Evolutionary conservation across 1,284 basidiomycete genomes (phyloP).

Genomic region (Boletus hoseneyae): DNA sequence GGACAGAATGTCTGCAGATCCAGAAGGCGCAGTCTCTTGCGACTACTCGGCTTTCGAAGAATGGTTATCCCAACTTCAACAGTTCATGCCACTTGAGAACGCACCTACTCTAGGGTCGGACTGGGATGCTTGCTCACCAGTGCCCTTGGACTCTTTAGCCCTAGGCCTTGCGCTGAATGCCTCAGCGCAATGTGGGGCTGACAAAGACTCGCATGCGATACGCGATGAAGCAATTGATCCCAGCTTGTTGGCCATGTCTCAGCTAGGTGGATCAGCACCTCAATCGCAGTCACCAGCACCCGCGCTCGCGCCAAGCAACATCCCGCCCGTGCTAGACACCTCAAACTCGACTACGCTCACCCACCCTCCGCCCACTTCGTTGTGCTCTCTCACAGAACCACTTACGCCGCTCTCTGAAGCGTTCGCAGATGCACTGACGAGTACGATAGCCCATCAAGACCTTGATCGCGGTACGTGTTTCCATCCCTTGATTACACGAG

Average conservation of each 20-base stretch:
- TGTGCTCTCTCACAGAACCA: slow-evolving; percentile 36
- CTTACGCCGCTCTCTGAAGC: slow-evolving; percentile 29
- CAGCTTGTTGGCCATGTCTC: slow-evolving; percentile 31
- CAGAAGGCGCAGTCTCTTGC: slow-evolving; percentile 5
- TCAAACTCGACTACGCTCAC: slow-evolving; percentile 27
- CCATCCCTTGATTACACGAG: neutral
- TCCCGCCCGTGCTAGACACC: slow-evolving; percentile 4
- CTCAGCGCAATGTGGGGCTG: neutral
- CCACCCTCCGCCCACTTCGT: slow-evolving; percentile 37
- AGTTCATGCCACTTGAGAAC: slow-evolving; percentile 32
- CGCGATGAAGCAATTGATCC: slow-evolving; percentile 37
- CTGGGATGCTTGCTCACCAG: neutral
- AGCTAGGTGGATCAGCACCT: slow-evolving; percentile 3
- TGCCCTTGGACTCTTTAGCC: slow-evolving; percentile 1
- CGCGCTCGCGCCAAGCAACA: neutral
- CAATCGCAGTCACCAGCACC: slow-evolving; percentile 3
- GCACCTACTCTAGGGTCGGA: slow-evolving; percentile 15
- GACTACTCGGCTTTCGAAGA: slow-evolving; percentile 45
- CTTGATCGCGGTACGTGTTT: slow-evolving; percentile 13
- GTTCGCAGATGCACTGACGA: slow-evolving; percentile 12
- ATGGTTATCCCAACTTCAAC: slow-evolving; percentile 50
- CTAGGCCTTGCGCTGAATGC: neutral
- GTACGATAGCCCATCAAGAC: slow-evolving; percentile 2
- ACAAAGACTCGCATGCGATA: neutral
- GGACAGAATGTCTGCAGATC: slow-evolving; percentile 10